Percentiles rank a stretch among this genome's conserved stretches.
phyloP scores from a whole-genome alignment of 805 yeast genomes.

The Kluyveromyces aestuarii region DNA sequence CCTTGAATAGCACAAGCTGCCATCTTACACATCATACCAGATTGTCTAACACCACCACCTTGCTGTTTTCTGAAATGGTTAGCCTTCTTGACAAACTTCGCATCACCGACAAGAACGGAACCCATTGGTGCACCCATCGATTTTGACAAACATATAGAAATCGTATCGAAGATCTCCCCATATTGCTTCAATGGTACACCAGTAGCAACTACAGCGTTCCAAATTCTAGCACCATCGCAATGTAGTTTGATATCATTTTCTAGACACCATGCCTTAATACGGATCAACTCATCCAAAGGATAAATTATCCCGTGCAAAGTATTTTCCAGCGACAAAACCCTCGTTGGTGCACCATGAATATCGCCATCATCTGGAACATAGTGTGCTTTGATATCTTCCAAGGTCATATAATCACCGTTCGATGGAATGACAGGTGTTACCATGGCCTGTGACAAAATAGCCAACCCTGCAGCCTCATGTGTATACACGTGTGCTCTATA shows the following conservation, averaged over 20 bases:
- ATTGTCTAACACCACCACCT: conserved; percentile 91
- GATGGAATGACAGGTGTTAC: conserved; percentile 72
- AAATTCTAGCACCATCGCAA: conserved; percentile 91
- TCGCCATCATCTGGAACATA: conserved; percentile 68
- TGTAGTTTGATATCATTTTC: conserved; percentile 55
- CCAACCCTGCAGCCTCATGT: conserved; percentile 87
- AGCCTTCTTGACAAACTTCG: conserved; percentile 52
- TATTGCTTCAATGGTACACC: conserved; percentile 61
- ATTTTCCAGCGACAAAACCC: conserved; percentile 76
- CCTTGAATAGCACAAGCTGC: conserved; percentile 71
- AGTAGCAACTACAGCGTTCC: conserved; percentile 72
- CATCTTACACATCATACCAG: conserved; percentile 74
- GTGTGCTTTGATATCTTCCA: conserved; percentile 64
- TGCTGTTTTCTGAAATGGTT: conserved; percentile 83
- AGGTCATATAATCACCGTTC: conserved; percentile 67
- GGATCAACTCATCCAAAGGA: conserved; percentile 70
- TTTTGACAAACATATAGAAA: conserved; percentile 81
- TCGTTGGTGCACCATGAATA: conserved; percentile 84
- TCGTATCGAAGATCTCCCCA: conserved; percentile 75
- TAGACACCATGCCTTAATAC: conserved; percentile 63
- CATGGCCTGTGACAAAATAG: conserved; percentile 86
- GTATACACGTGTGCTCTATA: conserved; percentile 74
- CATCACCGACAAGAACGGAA: conserved; percentile 67
- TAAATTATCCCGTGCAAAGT: conserved; percentile 75
- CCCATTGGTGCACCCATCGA: conserved; percentile 94